Percentiles rank a stretch among this genome's conserved stretches.
These are phyloP conservation scores for Erodium moschatum DNA, from an alignment of 441 rosid genomes.

Conservation along the genomic window DNA sequence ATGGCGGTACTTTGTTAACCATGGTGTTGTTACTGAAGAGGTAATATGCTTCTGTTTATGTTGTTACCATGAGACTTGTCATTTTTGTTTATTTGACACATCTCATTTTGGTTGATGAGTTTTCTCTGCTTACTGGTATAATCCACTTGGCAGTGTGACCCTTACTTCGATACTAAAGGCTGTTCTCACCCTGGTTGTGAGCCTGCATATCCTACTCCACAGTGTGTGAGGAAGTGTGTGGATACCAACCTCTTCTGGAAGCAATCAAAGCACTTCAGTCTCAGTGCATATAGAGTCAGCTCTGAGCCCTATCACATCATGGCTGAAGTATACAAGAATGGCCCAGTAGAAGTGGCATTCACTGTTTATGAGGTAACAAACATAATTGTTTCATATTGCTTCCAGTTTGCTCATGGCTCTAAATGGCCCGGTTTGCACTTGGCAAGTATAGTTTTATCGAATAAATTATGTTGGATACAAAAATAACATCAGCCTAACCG, in stretches of 20 bases:
- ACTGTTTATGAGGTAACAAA: slow-evolving; percentile 70
- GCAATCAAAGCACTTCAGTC: slow-evolving; percentile 64
- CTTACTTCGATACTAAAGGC: slow-evolving; percentile 72
- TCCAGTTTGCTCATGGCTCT: too few relatives aligned
- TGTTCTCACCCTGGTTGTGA: slow-evolving; percentile 96
- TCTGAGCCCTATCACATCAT: slow-evolving; percentile 59
- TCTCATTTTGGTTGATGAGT: slow-evolving; percentile 13
- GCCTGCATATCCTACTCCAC: slow-evolving; percentile 82
- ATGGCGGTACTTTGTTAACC: slow-evolving; percentile 64
- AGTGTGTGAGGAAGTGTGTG: slow-evolving; percentile 64
- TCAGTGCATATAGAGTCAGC: slow-evolving; percentile 53
- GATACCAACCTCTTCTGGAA: slow-evolving; percentile 63
- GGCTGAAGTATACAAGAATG: slow-evolving; percentile 73
- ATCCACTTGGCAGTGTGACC: slow-evolving; percentile 55
- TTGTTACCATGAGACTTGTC: not conserved
- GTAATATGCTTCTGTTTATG: slow-evolving; percentile 26
- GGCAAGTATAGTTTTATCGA: not conserved
- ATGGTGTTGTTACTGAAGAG: slow-evolving; percentile 89
- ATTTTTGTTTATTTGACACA: not conserved
- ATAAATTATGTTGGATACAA: not conserved
- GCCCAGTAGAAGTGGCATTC: slow-evolving; percentile 87
- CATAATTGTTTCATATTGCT: slow-evolving; percentile 10
- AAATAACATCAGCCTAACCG: not conserved
- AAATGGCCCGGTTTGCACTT: not conserved
- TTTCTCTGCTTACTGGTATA: slow-evolving; percentile 12